Evolutionary conservation across 2,329 filamentous ascomycete species (phyloP), one percentile per base, ranked within the genome.

Genomic region (Botrytis paeoniae): DNA sequence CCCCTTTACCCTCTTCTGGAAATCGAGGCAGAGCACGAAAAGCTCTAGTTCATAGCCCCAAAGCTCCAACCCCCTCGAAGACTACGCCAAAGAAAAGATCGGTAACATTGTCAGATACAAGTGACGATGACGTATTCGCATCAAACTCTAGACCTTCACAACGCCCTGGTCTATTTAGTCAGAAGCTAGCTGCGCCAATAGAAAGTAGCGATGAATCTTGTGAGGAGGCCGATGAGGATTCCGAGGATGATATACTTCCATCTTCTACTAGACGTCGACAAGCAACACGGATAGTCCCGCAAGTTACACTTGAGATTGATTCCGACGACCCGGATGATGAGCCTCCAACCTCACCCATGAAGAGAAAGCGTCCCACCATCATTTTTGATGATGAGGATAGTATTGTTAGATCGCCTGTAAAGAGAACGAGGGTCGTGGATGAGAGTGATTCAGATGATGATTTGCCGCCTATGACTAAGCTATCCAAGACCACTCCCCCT

Each of bases 251-350:
- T 60, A 63, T 75, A 35, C 69, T 74, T 8, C 74, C 68, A 41
- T 79, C 78, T 43, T 74, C 77, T 59, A 35, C 71, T 18, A 77
- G 74, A 60, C 75, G 75, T 16, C 73, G 73, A 18, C 35, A 18
- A 20, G 35, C 35, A 37, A 41, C 60, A 62, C n/a, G 39, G 37
- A 60, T 64, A 60, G n/a, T 60, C 57, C 39, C 57, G 12, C 66
- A 37, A 54, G 70, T 69, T 22, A 48, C 69, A 16, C 45, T 73
- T 18, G 71, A 74, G 2, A 8, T 29, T 20, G 39, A 57, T 43
- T 69, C 65, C 3, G 74, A 76, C 29, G 70, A 75, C 39, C 45
- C 62, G 3, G 74, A 75, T 25, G 71, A 72, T 32, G 72, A 75
- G 35, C 72, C 74, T 22, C 54, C 74, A 16, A 68, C 70, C n/a